Evolutionary conservation across 2,329 filamentous ascomycete species (phyloP).

Genomic region (Talaromyces islandicus): DNA sequence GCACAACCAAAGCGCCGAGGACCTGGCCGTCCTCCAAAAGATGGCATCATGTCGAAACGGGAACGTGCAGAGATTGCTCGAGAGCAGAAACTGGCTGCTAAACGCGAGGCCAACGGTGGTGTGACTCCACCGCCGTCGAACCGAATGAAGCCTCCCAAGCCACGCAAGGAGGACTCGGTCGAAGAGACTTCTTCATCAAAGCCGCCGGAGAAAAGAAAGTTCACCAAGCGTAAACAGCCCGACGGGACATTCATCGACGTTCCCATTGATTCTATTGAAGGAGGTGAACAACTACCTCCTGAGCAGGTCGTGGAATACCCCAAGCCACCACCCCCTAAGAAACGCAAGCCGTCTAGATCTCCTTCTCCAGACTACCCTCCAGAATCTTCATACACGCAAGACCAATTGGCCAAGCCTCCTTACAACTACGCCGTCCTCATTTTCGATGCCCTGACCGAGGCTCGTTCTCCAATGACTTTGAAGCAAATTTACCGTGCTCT

Average conservation of each 20-base stretch:
- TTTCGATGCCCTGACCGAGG: slow-evolving; percentile 56
- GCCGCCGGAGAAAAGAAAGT: slow-evolving; percentile 41
- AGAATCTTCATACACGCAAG: slow-evolving; percentile 54
- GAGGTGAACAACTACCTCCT: slow-evolving; percentile 24
- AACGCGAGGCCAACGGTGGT: slow-evolving; percentile 42
- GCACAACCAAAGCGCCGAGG: slow-evolving; percentile 42
- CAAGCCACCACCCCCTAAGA: slow-evolving; percentile 43
- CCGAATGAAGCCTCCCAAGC: slow-evolving; percentile 21
- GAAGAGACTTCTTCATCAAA: slow-evolving; percentile 30
- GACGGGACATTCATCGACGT: slow-evolving; percentile 34
- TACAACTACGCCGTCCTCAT: slow-evolving; percentile 60
- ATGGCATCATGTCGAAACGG: slow-evolving; percentile 62
- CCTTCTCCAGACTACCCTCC: slow-evolving; percentile 58
- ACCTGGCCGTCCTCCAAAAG: slow-evolving; percentile 60
- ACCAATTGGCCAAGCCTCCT: slow-evolving; percentile 57
- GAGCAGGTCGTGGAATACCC: slow-evolving; percentile 36
- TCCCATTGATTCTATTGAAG: slow-evolving; percentile 39
- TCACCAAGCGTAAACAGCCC: slow-evolving; percentile 42
- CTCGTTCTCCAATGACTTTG: slow-evolving; percentile 53
- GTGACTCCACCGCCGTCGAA: slow-evolving; percentile 35
- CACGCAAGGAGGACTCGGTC: slow-evolving; percentile 25
- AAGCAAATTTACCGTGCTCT: slow-evolving; percentile 62
- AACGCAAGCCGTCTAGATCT: slow-evolving; percentile 50
- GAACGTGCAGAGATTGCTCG: slow-evolving; percentile 51
- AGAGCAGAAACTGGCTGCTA: slow-evolving; percentile 46